Evolutionary conservation across 257 asterid genomes (phyloP).

Genomic region (Solanum acaule): DNA sequence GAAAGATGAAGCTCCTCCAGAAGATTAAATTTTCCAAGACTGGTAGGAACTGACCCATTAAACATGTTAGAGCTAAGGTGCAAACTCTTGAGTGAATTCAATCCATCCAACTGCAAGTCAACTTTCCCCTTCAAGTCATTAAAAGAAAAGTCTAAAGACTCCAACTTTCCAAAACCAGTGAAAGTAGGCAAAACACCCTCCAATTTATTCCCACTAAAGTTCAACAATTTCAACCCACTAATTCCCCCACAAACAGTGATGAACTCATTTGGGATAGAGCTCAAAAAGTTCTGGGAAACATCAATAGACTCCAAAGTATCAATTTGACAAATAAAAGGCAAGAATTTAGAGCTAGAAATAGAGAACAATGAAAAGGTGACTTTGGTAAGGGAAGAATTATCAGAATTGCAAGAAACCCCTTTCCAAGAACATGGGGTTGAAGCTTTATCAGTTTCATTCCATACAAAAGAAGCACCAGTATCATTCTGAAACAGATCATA

Average conservation of each 20-base stretch:
- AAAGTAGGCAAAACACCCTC: slow-evolving; percentile 38
- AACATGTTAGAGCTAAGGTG: slow-evolving; percentile 36
- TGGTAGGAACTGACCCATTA: slow-evolving; percentile 40
- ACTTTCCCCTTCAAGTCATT: slow-evolving; percentile 35
- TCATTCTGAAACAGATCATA: slow-evolving; percentile 29
- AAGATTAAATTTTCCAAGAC: slow-evolving; percentile 28
- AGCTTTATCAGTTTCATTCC: slow-evolving; percentile 2
- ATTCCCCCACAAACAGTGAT: slow-evolving; percentile 36
- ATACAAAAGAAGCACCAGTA: slow-evolving; percentile 22
- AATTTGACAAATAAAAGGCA: slow-evolving; percentile 42
- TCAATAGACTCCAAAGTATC: slow-evolving; percentile 48
- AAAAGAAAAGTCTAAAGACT: slow-evolving; percentile 37
- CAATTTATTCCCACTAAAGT: slow-evolving; percentile 47
- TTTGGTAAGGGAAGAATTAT: slow-evolving; percentile 31
- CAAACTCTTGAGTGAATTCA: slow-evolving; percentile 45
- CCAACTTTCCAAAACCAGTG: slow-evolving; percentile 39
- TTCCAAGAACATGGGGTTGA: slow-evolving; percentile 71
- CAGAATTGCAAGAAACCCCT: slow-evolving; percentile 44
- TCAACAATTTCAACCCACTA: slow-evolving; percentile 44
- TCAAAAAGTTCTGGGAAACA: slow-evolving; percentile 46
- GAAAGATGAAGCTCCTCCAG: slow-evolving; percentile 61
- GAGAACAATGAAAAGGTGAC: slow-evolving; percentile 27
- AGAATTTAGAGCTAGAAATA: slow-evolving; percentile 39
- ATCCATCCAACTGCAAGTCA: slow-evolving; percentile 30
- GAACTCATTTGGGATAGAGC: slow-evolving; percentile 42